Evolutionary conservation across 2,329 filamentous ascomycete species (phyloP).

Genomic region (Aspergillus pseudoviridinutans): DNA sequence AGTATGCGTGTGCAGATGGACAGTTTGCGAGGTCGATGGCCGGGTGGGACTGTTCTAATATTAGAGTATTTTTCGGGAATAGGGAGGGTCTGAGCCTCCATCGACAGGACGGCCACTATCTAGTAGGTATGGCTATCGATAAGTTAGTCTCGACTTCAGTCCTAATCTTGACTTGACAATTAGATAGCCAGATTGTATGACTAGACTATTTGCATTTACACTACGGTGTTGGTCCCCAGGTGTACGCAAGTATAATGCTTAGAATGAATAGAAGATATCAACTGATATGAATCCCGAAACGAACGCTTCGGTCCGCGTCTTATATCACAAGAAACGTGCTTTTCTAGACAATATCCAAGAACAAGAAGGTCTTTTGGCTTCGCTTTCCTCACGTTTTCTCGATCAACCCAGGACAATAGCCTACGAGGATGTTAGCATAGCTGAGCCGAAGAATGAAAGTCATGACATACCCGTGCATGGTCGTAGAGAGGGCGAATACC

Average conservation of each 20-base stretch:
- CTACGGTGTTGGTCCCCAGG: neutral
- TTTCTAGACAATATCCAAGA: neutral
- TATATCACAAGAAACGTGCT: neutral
- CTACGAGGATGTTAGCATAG: neutral
- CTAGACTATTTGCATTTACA: neutral
- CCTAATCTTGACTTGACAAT: neutral
- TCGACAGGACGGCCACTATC: too few relatives aligned
- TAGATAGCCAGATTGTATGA: neutral
- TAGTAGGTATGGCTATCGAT: neutral
- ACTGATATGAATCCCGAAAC: neutral
- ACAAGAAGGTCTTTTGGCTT: slow-evolving; percentile 19
- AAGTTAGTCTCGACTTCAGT: neutral
- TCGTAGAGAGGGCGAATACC: slow-evolving; percentile 70
- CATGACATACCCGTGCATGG: slow-evolving; percentile 54
- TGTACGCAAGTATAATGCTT: neutral
- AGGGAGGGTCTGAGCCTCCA: too few relatives aligned
- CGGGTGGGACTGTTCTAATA: neutral
- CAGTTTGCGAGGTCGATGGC: neutral
- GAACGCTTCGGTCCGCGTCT: neutral
- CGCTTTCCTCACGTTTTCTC: neutral
- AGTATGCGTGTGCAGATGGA: neutral
- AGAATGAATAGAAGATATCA: neutral
- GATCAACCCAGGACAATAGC: neutral
- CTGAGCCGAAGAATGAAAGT: neutral
- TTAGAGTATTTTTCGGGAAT: neutral